These are phyloP conservation scores for Dissophora ornata DNA, from an alignment of 192 early-diverging fungal genomes.

Conservation along the genomic window DNA sequence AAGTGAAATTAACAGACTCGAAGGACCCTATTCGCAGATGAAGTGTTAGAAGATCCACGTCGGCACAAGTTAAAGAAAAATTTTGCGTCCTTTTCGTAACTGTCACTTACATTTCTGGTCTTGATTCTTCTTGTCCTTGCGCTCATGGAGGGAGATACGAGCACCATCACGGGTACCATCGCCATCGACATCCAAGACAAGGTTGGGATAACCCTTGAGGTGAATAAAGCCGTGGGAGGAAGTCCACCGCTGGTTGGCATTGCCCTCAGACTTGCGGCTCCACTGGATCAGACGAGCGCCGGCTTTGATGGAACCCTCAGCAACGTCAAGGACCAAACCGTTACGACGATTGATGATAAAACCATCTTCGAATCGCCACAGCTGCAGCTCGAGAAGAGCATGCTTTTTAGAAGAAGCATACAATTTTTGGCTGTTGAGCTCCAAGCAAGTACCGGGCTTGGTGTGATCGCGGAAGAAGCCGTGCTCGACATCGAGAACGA, in stretches of 20 bases:
- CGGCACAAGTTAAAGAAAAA: too few relatives aligned
- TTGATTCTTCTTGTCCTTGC: slow-evolving; percentile 52
- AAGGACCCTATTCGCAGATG: slow-evolving; percentile 30
- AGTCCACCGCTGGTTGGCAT: slow-evolving; percentile 40
- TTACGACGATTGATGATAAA: slow-evolving; percentile 54
- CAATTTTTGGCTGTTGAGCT: slow-evolving; percentile 49
- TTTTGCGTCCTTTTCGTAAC: too few relatives aligned
- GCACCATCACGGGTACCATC: slow-evolving; percentile 50
- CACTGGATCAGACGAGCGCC: slow-evolving; percentile 40
- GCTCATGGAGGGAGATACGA: slow-evolving; percentile 39
- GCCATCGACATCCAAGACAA: slow-evolving; percentile 49
- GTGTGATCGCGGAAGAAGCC: slow-evolving; percentile 51
- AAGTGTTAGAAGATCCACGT: not conserved
- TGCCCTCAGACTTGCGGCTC: slow-evolving; percentile 34
- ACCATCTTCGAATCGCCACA: slow-evolving; percentile 48
- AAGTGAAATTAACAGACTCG: slow-evolving; percentile 41
- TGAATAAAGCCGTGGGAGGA: slow-evolving; percentile 44
- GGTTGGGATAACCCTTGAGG: slow-evolving; percentile 28
- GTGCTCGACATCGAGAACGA: slow-evolving; percentile 45
- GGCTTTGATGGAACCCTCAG: slow-evolving; percentile 9
- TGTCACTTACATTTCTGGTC: slow-evolving; percentile 51
- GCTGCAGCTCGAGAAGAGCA: slow-evolving; percentile 47
- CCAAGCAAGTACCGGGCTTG: slow-evolving; percentile 36
- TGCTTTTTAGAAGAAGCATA: slow-evolving; percentile 29
- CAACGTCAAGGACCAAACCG: slow-evolving; percentile 38